Evolutionary conservation across 164 flowering plant species (phyloP), one percentile per base, ranked within the genome.

Genomic region (Aristolochia fimbriata): DNA sequence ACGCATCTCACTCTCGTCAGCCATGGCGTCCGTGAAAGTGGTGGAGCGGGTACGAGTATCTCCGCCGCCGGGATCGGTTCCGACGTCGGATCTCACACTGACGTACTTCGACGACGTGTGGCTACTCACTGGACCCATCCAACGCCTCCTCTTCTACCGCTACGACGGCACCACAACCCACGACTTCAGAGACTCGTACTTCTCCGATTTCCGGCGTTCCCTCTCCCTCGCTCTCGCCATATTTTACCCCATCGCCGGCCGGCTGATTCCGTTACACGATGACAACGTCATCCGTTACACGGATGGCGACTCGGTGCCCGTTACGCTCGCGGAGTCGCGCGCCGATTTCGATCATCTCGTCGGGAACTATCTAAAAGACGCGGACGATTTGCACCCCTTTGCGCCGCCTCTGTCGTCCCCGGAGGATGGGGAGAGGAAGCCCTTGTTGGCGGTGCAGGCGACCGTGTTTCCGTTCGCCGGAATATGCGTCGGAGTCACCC

Each of bases 161-260:
- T n/a, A n/a, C n/a, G n/a, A n/a, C n/a, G 22, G 41, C 23, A 0
- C 14, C 16, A n/a, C n/a, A n/a, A 61, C 47, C 64, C 30, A 33
- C 6, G 12, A 59, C 52, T 59, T 65, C 51, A 3, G 47, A 12
- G 41, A 16, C 43, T 3, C 21, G n/a, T 2, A 25, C 43, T 19
- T 47, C 48, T 23, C 57, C 24, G 30, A 2, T n/a, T 67, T 80
- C 56, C 74, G 70, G 43, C 45, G 50, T 61, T 80, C 83, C 4
- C 81, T 83, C 33, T 65, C 77, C 53, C 67, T 73, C 30, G 37
- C 80, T 52, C 83, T 82, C 60, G 60, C 54, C 20, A 70, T 66
- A 58, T 82, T 76, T 57, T 77, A 58, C 53, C 76, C 80, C 2
- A 49, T 76, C 21, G 77, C 80, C 13, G 78, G 75, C 1, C 70